Conservation (phyloP, 176 grass and related monocot genomes). For the Canna indica region DNA sequence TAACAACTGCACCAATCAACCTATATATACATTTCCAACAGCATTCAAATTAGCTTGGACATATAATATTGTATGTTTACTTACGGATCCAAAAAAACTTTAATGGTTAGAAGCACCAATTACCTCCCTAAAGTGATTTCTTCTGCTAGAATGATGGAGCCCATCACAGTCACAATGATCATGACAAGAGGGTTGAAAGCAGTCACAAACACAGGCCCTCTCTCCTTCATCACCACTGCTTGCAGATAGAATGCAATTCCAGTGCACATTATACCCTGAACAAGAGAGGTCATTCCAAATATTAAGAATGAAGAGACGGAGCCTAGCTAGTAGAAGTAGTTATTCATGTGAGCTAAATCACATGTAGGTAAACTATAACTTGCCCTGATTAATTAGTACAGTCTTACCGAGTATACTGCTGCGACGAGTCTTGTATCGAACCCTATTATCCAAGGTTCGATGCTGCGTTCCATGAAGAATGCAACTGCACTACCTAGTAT, state of each 20-base stretch:
- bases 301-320: not conserved
- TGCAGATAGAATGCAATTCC: conserved; percentile 86
- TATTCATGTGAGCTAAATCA: no score
- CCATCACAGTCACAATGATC: conserved; percentile 75
- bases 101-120: conserved; percentile 4
- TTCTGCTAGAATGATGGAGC: conserved; percentile 71
- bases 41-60: not conserved
- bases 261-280: conserved; percentile 83
- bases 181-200: conserved; percentile 96
- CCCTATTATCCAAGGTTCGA: conserved; percentile 60
- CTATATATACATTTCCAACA: conserved; percentile 8
- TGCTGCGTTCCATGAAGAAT: conserved; percentile 45
- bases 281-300: not conserved
- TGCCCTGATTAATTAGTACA: no score
- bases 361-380: no score
- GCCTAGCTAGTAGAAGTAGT: no score
- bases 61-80: not conserved
- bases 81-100: not conserved
- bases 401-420: conserved; percentile 59
- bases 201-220: conserved; percentile 88
- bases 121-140: conserved; percentile 77
- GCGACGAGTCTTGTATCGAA: conserved; percentile 82
- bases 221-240: conserved; percentile 55
- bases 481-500: conserved; percentile 41
- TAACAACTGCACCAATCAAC: conserved; percentile 34